A percentile compares a stretch with the other conserved stretches of the same genome.
These are phyloP conservation scores for Suhomyces bribrorum DNA, from an alignment of 1,139 yeast genomes.

Conservation along the genomic window DNA sequence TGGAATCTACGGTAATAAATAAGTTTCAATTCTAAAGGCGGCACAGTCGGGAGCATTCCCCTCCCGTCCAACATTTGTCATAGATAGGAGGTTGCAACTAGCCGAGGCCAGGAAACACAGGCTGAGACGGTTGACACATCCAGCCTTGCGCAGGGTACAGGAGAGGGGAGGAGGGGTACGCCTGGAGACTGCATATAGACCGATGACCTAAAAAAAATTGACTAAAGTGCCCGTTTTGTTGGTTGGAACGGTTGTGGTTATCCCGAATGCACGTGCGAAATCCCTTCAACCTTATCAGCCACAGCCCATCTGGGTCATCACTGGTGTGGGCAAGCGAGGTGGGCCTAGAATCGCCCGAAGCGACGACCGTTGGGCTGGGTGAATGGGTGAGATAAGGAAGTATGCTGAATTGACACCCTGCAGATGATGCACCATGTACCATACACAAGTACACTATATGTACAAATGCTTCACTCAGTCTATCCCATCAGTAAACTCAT, in stretches of 20 bases:
- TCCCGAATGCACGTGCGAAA: not conserved
- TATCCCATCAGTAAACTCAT: too few relatives aligned
- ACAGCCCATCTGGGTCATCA: not conserved
- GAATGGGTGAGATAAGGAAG: too few relatives aligned
- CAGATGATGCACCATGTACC: too few relatives aligned
- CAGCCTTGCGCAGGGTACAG: not conserved
- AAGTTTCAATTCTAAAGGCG: not conserved
- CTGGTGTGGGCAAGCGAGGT: too few relatives aligned
- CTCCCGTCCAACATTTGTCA: not conserved
- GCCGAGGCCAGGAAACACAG: not conserved
- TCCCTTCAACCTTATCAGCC: not conserved
- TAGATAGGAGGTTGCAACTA: not conserved
- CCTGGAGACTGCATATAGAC: not conserved
- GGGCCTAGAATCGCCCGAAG: too few relatives aligned
- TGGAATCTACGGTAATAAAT: not conserved
- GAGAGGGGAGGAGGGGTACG: conserved; percentile 3
- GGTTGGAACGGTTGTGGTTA: too few relatives aligned
- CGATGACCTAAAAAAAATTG: not conserved
- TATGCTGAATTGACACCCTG: too few relatives aligned
- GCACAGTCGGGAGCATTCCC: not conserved
- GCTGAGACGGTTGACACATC: not conserved
- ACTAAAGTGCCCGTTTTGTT: not conserved
- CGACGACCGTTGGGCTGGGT: too few relatives aligned
- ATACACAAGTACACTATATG: too few relatives aligned
- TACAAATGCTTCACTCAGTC: too few relatives aligned